phyloP scores from a whole-genome alignment of 192 early-diverging fungal species.

The Mortierella claussenii region DNA sequence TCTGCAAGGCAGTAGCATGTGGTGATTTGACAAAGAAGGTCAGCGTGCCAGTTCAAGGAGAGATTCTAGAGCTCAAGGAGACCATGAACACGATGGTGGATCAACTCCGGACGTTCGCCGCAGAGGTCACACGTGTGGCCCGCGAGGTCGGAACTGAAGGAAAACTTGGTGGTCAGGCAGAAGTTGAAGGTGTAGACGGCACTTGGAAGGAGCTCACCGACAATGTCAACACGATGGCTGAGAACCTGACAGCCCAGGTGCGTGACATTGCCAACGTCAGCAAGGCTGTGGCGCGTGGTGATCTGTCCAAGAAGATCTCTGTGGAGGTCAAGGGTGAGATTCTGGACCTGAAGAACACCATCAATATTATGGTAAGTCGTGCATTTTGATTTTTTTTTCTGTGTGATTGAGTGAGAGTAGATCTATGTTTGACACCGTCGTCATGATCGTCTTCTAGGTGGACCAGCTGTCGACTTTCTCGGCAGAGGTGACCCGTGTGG shows the following conservation, averaged over 20 bases:
- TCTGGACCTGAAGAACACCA: slow-evolving; percentile 69
- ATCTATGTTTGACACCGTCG: not conserved
- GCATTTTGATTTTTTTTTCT: too few species aligned
- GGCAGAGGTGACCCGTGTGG: slow-evolving; percentile 40
- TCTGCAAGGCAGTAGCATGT: slow-evolving; percentile 64
- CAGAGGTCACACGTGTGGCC: slow-evolving; percentile 72
- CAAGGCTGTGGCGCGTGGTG: slow-evolving; percentile 64
- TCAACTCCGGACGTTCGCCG: slow-evolving; percentile 61
- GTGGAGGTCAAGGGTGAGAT: slow-evolving; percentile 72
- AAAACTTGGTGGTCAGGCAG: slow-evolving; percentile 63
- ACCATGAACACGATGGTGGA: slow-evolving; percentile 66
- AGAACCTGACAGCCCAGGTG: slow-evolving; percentile 64
- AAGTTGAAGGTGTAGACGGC: slow-evolving; percentile 60
- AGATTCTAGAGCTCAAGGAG: slow-evolving; percentile 56
- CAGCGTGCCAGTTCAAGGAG: slow-evolving; percentile 58
- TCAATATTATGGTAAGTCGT: slow-evolving; percentile 82
- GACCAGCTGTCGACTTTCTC: slow-evolving; percentile 36
- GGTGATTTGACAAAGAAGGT: slow-evolving; percentile 62
- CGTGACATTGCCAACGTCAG: slow-evolving; percentile 69
- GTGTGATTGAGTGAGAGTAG: too few species aligned
- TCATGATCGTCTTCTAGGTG: slow-evolving; percentile 1
- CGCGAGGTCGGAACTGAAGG: slow-evolving; percentile 71
- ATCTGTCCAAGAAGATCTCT: slow-evolving; percentile 63
- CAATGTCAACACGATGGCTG: slow-evolving; percentile 68
- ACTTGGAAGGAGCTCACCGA: slow-evolving; percentile 68